Evolutionary conservation across 2,329 filamentous ascomycete genomes (phyloP).

Genomic region (Penicillium sp.): DNA sequence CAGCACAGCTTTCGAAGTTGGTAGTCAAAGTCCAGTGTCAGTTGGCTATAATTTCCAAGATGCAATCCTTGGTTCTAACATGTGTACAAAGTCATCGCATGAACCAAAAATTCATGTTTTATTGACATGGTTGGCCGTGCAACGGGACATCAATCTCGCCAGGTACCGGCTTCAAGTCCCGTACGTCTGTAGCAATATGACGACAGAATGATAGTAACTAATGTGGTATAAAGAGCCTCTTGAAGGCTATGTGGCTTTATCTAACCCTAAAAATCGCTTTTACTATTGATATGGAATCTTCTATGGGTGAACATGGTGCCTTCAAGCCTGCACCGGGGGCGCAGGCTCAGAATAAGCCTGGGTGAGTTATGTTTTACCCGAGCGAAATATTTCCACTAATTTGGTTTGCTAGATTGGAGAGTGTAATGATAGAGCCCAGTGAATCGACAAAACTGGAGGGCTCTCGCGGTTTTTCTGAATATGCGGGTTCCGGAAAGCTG

Average conservation of each 20-base stretch:
- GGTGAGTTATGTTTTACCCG: constrained; percentile 15
- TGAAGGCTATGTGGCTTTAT: background rate
- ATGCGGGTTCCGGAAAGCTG: constrained; percentile 50
- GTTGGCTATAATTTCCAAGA: background rate
- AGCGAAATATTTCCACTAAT: background rate
- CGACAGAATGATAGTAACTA: constrained; percentile 23
- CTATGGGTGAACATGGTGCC: constrained; percentile 23
- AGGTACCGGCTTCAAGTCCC: constrained; percentile 2
- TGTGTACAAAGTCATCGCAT: background rate
- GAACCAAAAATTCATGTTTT: background rate
- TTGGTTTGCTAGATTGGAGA: constrained; percentile 6
- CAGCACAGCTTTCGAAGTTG: background rate
- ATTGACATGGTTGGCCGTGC: background rate
- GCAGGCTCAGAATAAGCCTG: constrained; percentile 30
- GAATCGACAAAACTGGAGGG: constrained; percentile 37
- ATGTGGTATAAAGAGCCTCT: background rate
- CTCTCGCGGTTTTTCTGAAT: constrained; percentile 31
- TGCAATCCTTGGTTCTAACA: background rate
- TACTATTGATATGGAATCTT: constrained; percentile 20
- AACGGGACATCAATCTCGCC: background rate
- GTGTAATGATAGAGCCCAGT: constrained; percentile 30
- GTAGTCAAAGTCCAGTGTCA: background rate
- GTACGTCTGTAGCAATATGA: constrained; percentile 21
- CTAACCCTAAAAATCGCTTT: background rate
- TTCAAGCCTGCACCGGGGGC: constrained; percentile 23